Evolutionary conservation across 176 grass and related monocot genomes (phyloP).

Genomic region (Puya raimondii): DNA sequence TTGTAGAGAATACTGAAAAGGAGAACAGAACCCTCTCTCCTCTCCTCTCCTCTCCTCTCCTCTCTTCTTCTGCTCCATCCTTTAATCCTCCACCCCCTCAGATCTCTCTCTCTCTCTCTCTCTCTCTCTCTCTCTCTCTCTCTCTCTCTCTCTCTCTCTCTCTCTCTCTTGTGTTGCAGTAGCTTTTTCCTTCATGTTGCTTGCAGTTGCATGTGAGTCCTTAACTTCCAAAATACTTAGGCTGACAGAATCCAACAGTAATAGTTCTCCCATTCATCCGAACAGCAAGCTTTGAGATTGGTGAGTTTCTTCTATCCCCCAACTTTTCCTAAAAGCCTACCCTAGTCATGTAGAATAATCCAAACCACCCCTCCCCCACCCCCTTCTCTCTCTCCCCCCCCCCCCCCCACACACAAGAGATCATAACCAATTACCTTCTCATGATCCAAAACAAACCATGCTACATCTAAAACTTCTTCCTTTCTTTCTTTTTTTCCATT

Average conservation of each 20-base stretch:
- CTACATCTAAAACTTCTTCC: too few relatives aligned
- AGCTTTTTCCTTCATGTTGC: neutral
- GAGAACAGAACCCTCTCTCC: slow-evolving; percentile 15
- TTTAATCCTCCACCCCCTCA: neutral
- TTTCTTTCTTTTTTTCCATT: too few relatives aligned
- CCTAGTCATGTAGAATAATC: too few relatives aligned
- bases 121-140: neutral
- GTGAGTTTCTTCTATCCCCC: neutral
- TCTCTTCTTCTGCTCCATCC: slow-evolving; percentile 21
- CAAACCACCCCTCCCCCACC: neutral
- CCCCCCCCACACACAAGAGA: neutral
- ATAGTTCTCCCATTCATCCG: neutral
- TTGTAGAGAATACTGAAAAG: slow-evolving; percentile 3
- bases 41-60: slow-evolving; percentile 12
- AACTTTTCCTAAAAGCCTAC: neutral
- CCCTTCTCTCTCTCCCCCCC: neutral
- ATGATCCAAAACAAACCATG: too few relatives aligned
- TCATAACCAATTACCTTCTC: neutral
- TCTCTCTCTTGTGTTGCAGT: neutral
- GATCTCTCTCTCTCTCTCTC: neutral
- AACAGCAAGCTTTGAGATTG: neutral
- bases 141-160: slow-evolving; percentile 6
- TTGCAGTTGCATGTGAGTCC: slow-evolving; percentile 3
- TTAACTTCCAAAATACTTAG: neutral
- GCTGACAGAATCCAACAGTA: slow-evolving; percentile 7